These are phyloP conservation scores for Entophlyctis luteolus DNA, from an alignment of 192 early-diverging fungal genomes.

Conservation along the genomic window DNA sequence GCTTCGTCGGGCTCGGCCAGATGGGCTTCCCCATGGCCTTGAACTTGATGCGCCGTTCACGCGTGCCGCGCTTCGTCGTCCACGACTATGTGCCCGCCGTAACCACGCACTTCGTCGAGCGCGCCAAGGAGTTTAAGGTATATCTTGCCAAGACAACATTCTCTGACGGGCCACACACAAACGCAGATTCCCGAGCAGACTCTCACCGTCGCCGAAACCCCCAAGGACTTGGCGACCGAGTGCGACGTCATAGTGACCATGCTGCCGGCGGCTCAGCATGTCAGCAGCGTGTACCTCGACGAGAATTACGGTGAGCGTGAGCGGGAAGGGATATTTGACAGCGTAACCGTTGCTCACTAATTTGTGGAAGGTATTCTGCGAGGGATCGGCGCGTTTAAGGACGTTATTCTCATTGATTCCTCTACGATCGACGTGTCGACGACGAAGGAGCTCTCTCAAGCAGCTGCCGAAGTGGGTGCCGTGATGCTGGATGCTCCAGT, in stretches of 20 bases:
- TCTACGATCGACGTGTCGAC: constrained; percentile 88
- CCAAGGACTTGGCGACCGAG: constrained; percentile 66
- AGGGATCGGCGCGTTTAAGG: background rate
- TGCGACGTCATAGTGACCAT: constrained; percentile 81
- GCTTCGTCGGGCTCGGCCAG: constrained; percentile 85
- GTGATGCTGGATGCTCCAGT: constrained; percentile 86
- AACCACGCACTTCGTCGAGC: constrained; percentile 52
- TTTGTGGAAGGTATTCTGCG: constrained; percentile 3
- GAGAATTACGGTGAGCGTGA: constrained; percentile 59
- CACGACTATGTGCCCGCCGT: constrained; percentile 65
- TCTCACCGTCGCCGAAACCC: constrained; percentile 56
- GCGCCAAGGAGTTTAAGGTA: constrained; percentile 29
- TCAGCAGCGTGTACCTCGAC: constrained; percentile 75
- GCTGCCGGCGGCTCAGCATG: constrained; percentile 81
- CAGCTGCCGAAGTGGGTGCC: constrained; percentile 57
- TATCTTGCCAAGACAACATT: no score
- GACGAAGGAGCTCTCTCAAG: constrained; percentile 64
- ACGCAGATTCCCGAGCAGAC: background rate
- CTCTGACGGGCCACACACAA: constrained; percentile 24
- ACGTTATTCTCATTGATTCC: constrained; percentile 71
- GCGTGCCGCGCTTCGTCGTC: constrained; percentile 55
- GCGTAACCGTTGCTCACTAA: background rate
- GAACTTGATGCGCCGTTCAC: constrained; percentile 66
- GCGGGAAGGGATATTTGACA: constrained; percentile 26
- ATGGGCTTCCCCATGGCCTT: constrained; percentile 88